Percentiles rank a stretch among this genome's conserved stretches.
Evolutionary conservation across 768 basidiomycete genomes (phyloP).

Genomic region (Candolleomyces eurysporus): DNA sequence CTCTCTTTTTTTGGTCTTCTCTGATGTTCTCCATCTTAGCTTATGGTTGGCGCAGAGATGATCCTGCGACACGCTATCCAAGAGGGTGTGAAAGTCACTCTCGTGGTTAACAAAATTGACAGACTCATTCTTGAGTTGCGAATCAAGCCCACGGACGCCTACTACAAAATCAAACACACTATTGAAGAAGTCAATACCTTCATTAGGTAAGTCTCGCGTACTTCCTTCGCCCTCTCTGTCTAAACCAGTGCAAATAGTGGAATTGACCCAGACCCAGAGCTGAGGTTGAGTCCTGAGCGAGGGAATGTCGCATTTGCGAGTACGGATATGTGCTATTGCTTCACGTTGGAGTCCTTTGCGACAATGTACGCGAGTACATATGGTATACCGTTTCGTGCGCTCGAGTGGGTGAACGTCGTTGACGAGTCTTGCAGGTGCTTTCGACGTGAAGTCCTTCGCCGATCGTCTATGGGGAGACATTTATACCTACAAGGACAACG

Average conservation of each 20-base stretch:
- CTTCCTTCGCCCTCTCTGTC: background rate
- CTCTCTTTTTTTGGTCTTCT: slow-evolving; percentile 7
- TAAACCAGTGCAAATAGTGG: slow-evolving; percentile 35
- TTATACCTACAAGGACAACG: slow-evolving; percentile 82
- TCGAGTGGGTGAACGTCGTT: background rate
- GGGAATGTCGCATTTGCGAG: slow-evolving; percentile 98
- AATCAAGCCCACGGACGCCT: slow-evolving; percentile 93
- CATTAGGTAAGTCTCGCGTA: slow-evolving; percentile 63
- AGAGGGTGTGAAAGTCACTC: slow-evolving; percentile 84
- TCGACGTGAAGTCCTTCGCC: slow-evolving; percentile 86
- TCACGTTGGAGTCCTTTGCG: slow-evolving; percentile 91
- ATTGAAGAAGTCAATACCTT: slow-evolving; percentile 98
- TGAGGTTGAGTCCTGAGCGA: slow-evolving; percentile 88
- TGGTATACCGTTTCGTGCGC: slow-evolving; percentile 43
- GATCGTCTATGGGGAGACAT: slow-evolving; percentile 97
- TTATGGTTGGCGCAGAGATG: slow-evolving; percentile 91
- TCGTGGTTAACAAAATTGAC: slow-evolving; percentile 98
- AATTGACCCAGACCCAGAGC: slow-evolving; percentile 85
- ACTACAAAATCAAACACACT: slow-evolving; percentile 98
- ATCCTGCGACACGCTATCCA: slow-evolving; percentile 87
- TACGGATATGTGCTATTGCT: slow-evolving; percentile 97
- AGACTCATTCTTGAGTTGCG: slow-evolving; percentile 94
- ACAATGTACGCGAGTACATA: slow-evolving; percentile 95
- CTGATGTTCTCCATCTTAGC: slow-evolving; percentile 37
- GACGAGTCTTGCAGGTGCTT: slow-evolving; percentile 44